Base-by-base conservation (phyloP, 2,329 filamentous ascomycete species). In the Harringtonia aguacate region DNA sequence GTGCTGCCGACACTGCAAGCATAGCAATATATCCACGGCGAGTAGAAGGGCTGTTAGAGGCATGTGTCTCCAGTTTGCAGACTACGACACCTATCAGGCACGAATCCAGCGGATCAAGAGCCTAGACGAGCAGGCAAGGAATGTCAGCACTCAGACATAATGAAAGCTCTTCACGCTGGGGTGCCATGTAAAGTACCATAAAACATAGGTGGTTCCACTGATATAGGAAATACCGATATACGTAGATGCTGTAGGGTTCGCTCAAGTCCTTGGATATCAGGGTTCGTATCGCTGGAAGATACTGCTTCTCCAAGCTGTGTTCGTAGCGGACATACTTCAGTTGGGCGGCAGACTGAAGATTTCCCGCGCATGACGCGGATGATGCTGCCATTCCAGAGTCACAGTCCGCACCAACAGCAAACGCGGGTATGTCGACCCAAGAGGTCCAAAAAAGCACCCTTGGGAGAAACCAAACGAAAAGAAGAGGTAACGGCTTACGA, bases 121-220 rank as follows among this genome's bases (percentile, higher is more conserved):
- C 77, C 78, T 83, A 48, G 12, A 21, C 12, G 8, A 17, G 9
- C 14, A 24, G 7, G 9, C 27, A 15, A 35, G 20, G 24, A 21
- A 22, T 17, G 46, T 47, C 29, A 50, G 36, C 24, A 30, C 21
- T 37, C 44, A 36, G 13, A 39, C 14, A 10, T 2, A 27, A n/a
- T 22, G 39, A 7, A 8, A 31, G 27, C 13, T n/a, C 15, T 12
- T 34, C 10, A 8, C 18, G 17, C 17, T 20, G 13, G n/a, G n/a
- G 30, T 38, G 21, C 10, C 9, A 10, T 24, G 38, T n/a, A n/a
- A 18, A 21, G 29, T 66, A 90, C 88, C 80, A 97, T 86, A 64
- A 87, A 97, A 64, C 92, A 98, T n/a, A 98, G 69, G 58, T 97
- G 84, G 6, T 86, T 85, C 92, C 92, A 98, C 74, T 97, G 88